These are phyloP conservation scores for Boletus subcaerulescens DNA, from an alignment of 768 basidiomycete genomes.

Conservation along the genomic window DNA sequence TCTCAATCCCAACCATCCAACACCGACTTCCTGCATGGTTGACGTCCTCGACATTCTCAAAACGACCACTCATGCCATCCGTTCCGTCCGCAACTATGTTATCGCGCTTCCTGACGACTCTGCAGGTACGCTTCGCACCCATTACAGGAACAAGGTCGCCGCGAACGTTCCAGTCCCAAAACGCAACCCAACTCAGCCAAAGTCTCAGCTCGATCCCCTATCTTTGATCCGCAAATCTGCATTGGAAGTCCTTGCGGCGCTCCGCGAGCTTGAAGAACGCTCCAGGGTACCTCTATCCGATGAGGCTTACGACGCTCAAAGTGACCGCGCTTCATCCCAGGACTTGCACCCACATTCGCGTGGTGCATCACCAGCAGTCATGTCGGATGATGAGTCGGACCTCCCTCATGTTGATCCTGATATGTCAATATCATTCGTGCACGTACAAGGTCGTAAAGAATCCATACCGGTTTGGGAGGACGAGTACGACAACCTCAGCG, in stretches of 20 bases:
- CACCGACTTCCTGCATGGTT: conserved; percentile 26
- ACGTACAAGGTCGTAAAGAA: conserved; percentile 61
- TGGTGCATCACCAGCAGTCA: conserved; percentile 41
- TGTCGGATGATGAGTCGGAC: conserved; percentile 38
- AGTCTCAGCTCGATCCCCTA: conserved; percentile 54
- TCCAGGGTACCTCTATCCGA: conserved; percentile 74
- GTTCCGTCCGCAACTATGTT: conserved; percentile 81
- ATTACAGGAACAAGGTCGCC: conserved; percentile 56
- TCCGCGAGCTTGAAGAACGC: conserved; percentile 78
- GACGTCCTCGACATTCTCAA: conserved; percentile 74
- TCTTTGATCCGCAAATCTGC: conserved; percentile 72
- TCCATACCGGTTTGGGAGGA: conserved; percentile 83
- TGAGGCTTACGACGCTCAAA: conserved; percentile 80
- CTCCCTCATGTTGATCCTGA: conserved; percentile 49
- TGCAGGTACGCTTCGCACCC: conserved; percentile 48
- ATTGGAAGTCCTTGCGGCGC: conserved; percentile 75
- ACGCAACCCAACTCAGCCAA: conserved; percentile 32
- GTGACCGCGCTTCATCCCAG: conserved; percentile 55
- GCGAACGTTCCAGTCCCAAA: conserved; percentile 32
- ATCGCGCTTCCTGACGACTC: conserved; percentile 78
- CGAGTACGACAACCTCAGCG: conserved; percentile 51
- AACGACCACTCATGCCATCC: conserved; percentile 75
- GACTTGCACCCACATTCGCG: conserved; percentile 38
- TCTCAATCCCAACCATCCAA: conserved; percentile 13
- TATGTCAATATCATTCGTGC: conserved; percentile 64